Conservation (phyloP, 768 basidiomycete genomes). For the Leccinum subtestaceum region DNA sequence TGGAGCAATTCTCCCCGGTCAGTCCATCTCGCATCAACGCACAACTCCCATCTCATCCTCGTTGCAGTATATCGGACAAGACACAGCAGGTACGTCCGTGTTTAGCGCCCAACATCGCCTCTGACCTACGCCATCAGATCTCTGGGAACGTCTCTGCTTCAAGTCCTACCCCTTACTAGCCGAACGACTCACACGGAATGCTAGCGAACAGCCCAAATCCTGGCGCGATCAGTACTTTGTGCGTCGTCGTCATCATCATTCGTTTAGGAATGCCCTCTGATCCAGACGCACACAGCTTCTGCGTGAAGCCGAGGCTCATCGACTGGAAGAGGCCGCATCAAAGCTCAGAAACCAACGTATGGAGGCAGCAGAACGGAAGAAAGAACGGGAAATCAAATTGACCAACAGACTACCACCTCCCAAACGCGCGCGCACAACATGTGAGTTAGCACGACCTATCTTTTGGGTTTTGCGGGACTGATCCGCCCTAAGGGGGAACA, state of each 20-base stretch:
- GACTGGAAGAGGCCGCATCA: constrained; percentile 59
- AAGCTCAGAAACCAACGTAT: constrained; percentile 64
- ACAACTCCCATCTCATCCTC: constrained; percentile 13
- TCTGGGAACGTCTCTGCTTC: constrained; percentile 67
- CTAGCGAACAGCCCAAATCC: constrained; percentile 48
- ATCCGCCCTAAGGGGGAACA: constrained; percentile 36
- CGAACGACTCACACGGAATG: constrained; percentile 43
- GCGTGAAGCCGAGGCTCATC: constrained; percentile 56
- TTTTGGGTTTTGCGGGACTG: constrained; percentile 9
- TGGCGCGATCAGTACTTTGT: constrained; percentile 75
- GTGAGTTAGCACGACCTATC: constrained; percentile 45
- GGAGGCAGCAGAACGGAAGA: constrained; percentile 73
- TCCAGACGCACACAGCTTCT: constrained; percentile 41
- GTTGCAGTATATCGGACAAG: constrained; percentile 48
- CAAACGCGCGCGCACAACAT: constrained; percentile 59
- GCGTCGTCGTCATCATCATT: constrained; percentile 23
- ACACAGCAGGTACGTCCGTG: constrained; percentile 49
- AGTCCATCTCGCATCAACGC: constrained; percentile 26
- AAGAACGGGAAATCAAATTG: constrained; percentile 70
- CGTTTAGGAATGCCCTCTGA: constrained; percentile 1
- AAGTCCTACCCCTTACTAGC: constrained; percentile 54
- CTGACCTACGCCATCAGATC: constrained; percentile 40
- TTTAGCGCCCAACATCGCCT: background rate
- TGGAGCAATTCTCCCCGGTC: constrained; percentile 73
- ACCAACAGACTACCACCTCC: constrained; percentile 66